Evolutionary conservation across 768 basidiomycete species (phyloP).

Genomic region (Mycena haematopus): DNA sequence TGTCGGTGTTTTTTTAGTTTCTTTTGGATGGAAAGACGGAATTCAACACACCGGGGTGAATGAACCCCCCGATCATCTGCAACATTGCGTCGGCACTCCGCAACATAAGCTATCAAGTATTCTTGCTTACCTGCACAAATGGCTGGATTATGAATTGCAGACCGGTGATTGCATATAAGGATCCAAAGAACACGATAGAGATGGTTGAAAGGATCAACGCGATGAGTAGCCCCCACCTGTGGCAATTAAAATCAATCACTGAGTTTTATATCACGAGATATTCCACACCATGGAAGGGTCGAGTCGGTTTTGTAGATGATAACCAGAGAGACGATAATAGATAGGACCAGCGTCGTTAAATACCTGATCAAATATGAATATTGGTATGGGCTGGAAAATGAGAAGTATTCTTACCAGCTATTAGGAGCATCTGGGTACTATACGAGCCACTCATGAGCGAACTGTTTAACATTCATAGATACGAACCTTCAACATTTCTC

Average conservation of each 20-base stretch:
- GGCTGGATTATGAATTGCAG: slow-evolving; percentile 52
- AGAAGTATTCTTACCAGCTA: slow-evolving; percentile 55
- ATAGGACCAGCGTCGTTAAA: slow-evolving; percentile 44
- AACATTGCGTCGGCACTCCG: slow-evolving; percentile 11
- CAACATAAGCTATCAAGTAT: too few species aligned
- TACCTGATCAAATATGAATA: slow-evolving; percentile 30
- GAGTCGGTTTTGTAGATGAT: slow-evolving; percentile 55
- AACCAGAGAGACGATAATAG: slow-evolving; percentile 50
- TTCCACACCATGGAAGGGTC: slow-evolving; percentile 51
- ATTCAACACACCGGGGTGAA: slow-evolving; percentile 45
- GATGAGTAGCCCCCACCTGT: slow-evolving; percentile 56
- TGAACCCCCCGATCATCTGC: slow-evolving; percentile 65
- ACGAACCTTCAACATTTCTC: slow-evolving; percentile 55
- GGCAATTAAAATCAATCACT: background rate
- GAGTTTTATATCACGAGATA: background rate
- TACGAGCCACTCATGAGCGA: background rate
- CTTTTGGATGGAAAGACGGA: too few species aligned
- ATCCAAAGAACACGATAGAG: slow-evolving; percentile 55
- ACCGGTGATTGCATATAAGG: slow-evolving; percentile 54
- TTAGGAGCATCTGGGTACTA: slow-evolving; percentile 63
- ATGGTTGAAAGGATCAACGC: slow-evolving; percentile 49
- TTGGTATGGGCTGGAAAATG: slow-evolving; percentile 34
- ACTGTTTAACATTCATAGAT: background rate
- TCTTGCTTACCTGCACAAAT: slow-evolving; percentile 52
- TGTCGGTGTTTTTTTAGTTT: too few species aligned